Base-by-base conservation (phyloP, 306 rosid genomes). In the Erythrophleum fordii region DNA sequence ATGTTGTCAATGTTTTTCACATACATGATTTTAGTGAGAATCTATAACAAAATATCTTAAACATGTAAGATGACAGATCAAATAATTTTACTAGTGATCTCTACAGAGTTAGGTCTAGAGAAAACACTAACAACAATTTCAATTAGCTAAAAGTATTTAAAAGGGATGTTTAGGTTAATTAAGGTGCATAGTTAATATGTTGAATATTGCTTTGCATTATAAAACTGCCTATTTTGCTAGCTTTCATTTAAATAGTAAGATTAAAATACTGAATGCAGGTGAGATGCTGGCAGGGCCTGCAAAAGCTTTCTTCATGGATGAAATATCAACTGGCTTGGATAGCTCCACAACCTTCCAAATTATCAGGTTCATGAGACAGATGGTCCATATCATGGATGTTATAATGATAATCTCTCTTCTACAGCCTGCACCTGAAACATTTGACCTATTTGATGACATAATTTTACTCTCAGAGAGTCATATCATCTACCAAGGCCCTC, bases 201-300 rank as follows among this genome's bases (percentile, higher is more conserved):
- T 42, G 5, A n/a, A 11, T 51, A 53, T 25, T 5, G 31, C 9
- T 45, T 71, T 55, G 76, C 71, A 49, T 74, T 48, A 9, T 64
- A 55, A 23, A 26, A 49, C 73, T 23, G 28, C 16, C 10, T 78
- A 31, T 45, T 55, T 59, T 62, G 34, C 39, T 22, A 70, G 53
- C 60, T 70, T 71, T 46, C 46, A 60, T 11, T 29, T 6, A 29
- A 80, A 49, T 18, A 70, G 52, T 53, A 1, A 18, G 71, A 70
- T 69, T 75, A 44, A 56, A 70, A 20, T 53, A 26, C 37, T 56
- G 78, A 61, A 83, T 80, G 80, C 81, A 90, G 97, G 97, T 81
- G 93, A 92, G 82, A 85, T 89, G 93, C 49, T 92, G 78, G 97
- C 88, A 55, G 97, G 97, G 74, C 95, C 97, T 49, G 90, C 95